Evolutionary conservation across 345 rosid species (phyloP).

Genomic region (Corchorus olitorius): DNA sequence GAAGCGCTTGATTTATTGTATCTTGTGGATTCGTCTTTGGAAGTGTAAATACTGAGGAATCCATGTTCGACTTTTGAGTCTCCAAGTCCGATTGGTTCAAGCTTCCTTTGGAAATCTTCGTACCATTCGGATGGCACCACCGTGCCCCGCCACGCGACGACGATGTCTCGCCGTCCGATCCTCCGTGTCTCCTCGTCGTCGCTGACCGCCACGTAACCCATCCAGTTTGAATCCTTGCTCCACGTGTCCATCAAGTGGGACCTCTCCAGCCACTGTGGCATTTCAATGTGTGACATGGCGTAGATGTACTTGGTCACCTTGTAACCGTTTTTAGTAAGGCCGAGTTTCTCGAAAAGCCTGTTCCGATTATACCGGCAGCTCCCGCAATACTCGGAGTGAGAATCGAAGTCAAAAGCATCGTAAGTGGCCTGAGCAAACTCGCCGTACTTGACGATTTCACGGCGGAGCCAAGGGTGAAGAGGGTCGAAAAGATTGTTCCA

Average conservation of each 20-base stretch:
- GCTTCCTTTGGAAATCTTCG: slow-evolving; percentile 33
- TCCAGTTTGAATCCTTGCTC: slow-evolving; percentile 55
- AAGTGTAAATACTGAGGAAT: slow-evolving; percentile 45
- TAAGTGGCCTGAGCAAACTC: slow-evolving; percentile 48
- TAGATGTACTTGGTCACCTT: slow-evolving; percentile 37
- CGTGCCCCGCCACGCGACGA: slow-evolving; percentile 50
- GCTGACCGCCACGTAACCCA: slow-evolving; percentile 47
- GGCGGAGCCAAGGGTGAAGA: slow-evolving; percentile 44
- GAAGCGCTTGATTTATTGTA: slow-evolving; percentile 52
- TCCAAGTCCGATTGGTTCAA: slow-evolving; percentile 32
- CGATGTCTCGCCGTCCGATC: slow-evolving; percentile 50
- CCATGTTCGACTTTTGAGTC: slow-evolving; percentile 40
- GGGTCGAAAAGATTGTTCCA: slow-evolving; percentile 49
- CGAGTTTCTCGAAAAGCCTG: slow-evolving; percentile 34
- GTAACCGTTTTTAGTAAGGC: slow-evolving; percentile 35
- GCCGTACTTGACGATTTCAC: slow-evolving; percentile 48
- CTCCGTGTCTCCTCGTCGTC: slow-evolving; percentile 27
- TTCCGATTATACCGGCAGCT: slow-evolving; percentile 37
- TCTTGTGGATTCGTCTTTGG: slow-evolving; percentile 33
- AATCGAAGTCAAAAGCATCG: slow-evolving; percentile 46
- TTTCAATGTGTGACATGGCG: slow-evolving; percentile 40
- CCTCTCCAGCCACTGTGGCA: slow-evolving; percentile 43
- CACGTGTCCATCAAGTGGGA: slow-evolving; percentile 27
- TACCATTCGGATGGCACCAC: slow-evolving; percentile 44
- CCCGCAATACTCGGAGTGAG: slow-evolving; percentile 43